Evolutionary conservation across 2,329 filamentous ascomycete genomes (phyloP).

Genomic region (Dryadomyces sulphureus): DNA sequence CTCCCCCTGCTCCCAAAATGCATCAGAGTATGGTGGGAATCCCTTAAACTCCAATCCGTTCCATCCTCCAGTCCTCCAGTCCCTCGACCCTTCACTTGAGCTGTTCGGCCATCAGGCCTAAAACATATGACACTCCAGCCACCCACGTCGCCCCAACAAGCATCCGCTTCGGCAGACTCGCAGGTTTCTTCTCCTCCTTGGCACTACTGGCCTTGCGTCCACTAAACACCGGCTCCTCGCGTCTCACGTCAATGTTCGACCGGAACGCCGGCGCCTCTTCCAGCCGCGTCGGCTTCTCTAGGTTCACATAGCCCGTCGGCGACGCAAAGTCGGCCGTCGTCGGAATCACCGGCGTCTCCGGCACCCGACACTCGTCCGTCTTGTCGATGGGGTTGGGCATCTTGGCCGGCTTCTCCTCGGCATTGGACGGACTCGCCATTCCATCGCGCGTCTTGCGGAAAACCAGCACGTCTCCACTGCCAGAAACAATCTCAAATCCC

Average conservation of each 20-base stretch:
- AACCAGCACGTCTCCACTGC: conserved; percentile 46
- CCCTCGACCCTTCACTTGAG: conserved; percentile 19
- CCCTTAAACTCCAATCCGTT: neutral
- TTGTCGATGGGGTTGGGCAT: conserved; percentile 42
- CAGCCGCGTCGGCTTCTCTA: conserved; percentile 27
- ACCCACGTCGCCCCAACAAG: conserved; percentile 38
- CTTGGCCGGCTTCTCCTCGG: neutral
- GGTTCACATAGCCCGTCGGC: conserved; percentile 51
- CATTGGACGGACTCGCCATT: neutral
- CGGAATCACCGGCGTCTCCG: conserved; percentile 15
- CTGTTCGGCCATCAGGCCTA: conserved; percentile 44
- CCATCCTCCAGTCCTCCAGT: neutral
- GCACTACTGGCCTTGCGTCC: conserved; percentile 15
- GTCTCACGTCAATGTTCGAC: conserved; percentile 27
- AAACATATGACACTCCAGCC: conserved; percentile 39
- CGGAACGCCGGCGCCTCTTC: conserved; percentile 15
- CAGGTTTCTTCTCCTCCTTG: conserved; percentile 5
- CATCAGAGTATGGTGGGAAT: neutral
- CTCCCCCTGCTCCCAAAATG: no score
- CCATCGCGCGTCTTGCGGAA: conserved; percentile 41
- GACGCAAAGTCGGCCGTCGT: conserved; percentile 45
- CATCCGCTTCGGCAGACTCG: conserved; percentile 28
- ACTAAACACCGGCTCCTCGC: conserved; percentile 33
- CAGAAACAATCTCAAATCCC: conserved; percentile 54
- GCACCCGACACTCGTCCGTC: conserved; percentile 23